Base-by-base conservation (phyloP, 805 yeast species). In the Spathaspora passalidarum region DNA sequence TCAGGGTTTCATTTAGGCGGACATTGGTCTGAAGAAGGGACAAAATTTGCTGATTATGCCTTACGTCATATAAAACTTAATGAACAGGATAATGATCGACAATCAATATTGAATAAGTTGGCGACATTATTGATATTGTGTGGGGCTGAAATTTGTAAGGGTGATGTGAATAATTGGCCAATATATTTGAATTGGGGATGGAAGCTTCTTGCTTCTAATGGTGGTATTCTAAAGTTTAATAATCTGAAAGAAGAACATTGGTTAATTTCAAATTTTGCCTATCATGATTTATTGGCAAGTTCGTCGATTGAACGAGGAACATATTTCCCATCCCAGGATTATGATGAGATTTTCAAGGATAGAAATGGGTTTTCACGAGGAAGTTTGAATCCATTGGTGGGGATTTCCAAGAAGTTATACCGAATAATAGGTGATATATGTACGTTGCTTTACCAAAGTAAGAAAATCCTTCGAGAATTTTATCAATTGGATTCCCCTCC, bases 61-160 rank as follows among this genome's bases (percentile, higher is more conserved):
- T 56, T 80, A 13, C 63, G 66, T 34, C 75, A 72, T 49, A 61
- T 79, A 38, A 11, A 32, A n/a, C 34, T 29, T 29, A 29, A 29
- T 29, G 34, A 29, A 3, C 34, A 14, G 13, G 29, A 25, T 10
- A 4, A 25, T 29, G 16, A 29, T 49, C 61, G 73, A 21, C 65
- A 69, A 43, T 42, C 63, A 8, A 60, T 70, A 13, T 59, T 76
- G 29, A 56, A 66, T 51, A 75, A 83, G 48, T 59, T 87, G 38
- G 91, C 95, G 1, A 78, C 84, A 14, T 68, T 84, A 44, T 63
- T 87, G 50, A 79, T 88, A 43, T 69, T 87, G 42, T 79, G 86
- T 52, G 88, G 86, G n/a, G 91, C 88, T 0, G 90, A 86, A 57
- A 85, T 88, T 44, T 87, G 92, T 63, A 77, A 81, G 51, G 96